Evolutionary conservation across 768 basidiomycete species (phyloP).

Genomic region (Trametes gibbosa): DNA sequence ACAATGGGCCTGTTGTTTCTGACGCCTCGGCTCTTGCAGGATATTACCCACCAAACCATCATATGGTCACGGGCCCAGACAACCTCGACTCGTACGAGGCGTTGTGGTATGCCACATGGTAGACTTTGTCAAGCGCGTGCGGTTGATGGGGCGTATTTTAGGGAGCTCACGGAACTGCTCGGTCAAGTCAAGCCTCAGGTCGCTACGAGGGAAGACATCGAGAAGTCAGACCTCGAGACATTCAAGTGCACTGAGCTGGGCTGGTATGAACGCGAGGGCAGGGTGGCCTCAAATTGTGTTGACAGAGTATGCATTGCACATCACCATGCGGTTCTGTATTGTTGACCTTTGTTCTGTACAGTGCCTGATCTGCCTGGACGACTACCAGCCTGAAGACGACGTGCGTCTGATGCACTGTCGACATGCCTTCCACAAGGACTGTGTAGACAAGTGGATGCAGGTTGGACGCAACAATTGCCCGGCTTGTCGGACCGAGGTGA

Average conservation of each 20-base stretch:
- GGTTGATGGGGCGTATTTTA: conserved; percentile 24
- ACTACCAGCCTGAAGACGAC: conserved; percentile 77
- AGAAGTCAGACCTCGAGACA: conserved; percentile 75
- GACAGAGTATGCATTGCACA: conserved; percentile 59
- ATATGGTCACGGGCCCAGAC: conserved; percentile 76
- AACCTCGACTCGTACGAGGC: conserved; percentile 79
- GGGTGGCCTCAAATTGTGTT: conserved; percentile 71
- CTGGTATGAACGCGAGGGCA: conserved; percentile 57
- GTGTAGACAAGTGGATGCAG: conserved; percentile 83
- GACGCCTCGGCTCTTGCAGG: conserved; percentile 41
- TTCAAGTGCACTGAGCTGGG: conserved; percentile 47
- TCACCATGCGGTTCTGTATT: not conserved
- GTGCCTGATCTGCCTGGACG: conserved; percentile 87
- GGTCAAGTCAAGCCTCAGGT: conserved; percentile 84
- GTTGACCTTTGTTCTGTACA: conserved; percentile 27
- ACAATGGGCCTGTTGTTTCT: not conserved
- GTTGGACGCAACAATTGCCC: conserved; percentile 89
- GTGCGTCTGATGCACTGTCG: conserved; percentile 78
- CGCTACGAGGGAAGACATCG: conserved; percentile 80
- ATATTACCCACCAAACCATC: conserved; percentile 91
- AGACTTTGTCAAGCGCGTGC: not conserved
- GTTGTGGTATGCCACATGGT: conserved; percentile 50
- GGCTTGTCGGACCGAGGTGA: conserved; percentile 77
- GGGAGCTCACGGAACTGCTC: conserved; percentile 81
- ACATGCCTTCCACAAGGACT: conserved; percentile 87